Conservation (phyloP, 768 basidiomycete species). For the Pleurotus tuber-regium region DNA sequence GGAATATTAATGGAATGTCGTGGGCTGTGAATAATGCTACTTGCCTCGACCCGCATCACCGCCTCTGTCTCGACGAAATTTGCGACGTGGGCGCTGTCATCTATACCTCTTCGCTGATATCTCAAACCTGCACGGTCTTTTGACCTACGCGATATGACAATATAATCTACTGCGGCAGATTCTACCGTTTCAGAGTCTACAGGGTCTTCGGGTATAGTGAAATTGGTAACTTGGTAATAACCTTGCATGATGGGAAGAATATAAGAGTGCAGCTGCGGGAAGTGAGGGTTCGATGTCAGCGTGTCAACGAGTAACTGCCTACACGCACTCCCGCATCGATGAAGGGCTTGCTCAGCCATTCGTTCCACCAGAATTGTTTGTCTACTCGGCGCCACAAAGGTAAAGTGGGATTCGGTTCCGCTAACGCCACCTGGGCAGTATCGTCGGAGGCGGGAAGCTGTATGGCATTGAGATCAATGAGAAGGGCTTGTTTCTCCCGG, state of each 20-base stretch:
- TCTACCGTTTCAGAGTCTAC: constrained; percentile 38
- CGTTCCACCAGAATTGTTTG: constrained; percentile 95
- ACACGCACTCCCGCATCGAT: constrained; percentile 75
- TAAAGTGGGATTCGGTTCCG: constrained; percentile 73
- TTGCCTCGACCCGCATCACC: constrained; percentile 77
- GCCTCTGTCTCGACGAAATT: constrained; percentile 97
- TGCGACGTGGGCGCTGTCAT: constrained; percentile 89
- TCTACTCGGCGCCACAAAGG: constrained; percentile 93
- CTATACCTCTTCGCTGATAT: constrained; percentile 93
- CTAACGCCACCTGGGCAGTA: constrained; percentile 29
- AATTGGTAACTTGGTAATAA: constrained; percentile 74
- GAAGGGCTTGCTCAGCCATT: constrained; percentile 80
- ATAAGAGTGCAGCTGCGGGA: constrained; percentile 69
- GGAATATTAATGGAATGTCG: background rate
- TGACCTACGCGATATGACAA: constrained; percentile 82
- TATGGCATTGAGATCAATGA: constrained; percentile 59
- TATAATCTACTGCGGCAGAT: constrained; percentile 66
- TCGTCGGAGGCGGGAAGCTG: constrained; percentile 26
- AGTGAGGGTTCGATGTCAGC: background rate
- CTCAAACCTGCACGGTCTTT: constrained; percentile 88
- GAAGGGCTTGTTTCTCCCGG: constrained; percentile 55
- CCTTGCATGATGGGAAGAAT: constrained; percentile 94
- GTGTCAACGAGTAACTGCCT: background rate
- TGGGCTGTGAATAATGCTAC: background rate
- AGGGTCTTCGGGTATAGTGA: constrained; percentile 56